Evolutionary conservation across 164 flowering plant species (phyloP).

Genomic region (Macadamia tetraphylla): DNA sequence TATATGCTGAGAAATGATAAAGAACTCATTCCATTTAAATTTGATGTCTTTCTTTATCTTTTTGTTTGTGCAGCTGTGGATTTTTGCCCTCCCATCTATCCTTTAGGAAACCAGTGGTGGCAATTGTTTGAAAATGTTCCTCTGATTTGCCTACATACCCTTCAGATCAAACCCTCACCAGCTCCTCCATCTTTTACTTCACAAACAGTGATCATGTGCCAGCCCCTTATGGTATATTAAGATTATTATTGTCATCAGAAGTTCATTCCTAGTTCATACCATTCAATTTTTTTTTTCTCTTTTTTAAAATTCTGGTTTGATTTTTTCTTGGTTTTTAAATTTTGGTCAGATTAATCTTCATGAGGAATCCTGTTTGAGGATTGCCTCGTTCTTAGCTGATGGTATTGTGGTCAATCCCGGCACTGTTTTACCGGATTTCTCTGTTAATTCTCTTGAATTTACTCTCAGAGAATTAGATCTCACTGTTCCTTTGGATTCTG

Average conservation of each 20-base stretch:
- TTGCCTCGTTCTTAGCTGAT: conserved; percentile 84
- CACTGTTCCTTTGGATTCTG: conserved; percentile 54
- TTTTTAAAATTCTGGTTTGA: not conserved
- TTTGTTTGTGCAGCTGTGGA: conserved; percentile 38
- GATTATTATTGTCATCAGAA: not conserved
- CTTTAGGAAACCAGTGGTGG: conserved; percentile 59
- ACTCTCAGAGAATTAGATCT: conserved; percentile 68
- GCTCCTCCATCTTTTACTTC: conserved; percentile 78
- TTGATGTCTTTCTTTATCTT: conserved; percentile 4
- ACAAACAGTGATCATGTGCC: conserved; percentile 70
- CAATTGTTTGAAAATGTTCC: conserved; percentile 50
- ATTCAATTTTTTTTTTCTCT: no score
- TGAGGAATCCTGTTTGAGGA: conserved; percentile 92
- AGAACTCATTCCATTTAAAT: not conserved
- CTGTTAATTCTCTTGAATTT: conserved; percentile 62
- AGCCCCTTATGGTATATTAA: conserved; percentile 74
- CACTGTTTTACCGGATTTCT: conserved; percentile 73
- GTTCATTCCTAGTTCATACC: not conserved
- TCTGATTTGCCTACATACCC: conserved; percentile 60
- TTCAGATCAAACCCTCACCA: conserved; percentile 83
- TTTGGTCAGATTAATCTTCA: conserved; percentile 75
- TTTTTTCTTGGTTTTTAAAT: conserved; percentile 5
- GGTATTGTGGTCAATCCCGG: conserved; percentile 81
- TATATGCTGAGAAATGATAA: not conserved
- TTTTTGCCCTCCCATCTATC: conserved; percentile 90